phyloP scores from a whole-genome alignment of 2,329 filamentous ascomycete genomes.

The Lecanicillium sp. region DNA sequence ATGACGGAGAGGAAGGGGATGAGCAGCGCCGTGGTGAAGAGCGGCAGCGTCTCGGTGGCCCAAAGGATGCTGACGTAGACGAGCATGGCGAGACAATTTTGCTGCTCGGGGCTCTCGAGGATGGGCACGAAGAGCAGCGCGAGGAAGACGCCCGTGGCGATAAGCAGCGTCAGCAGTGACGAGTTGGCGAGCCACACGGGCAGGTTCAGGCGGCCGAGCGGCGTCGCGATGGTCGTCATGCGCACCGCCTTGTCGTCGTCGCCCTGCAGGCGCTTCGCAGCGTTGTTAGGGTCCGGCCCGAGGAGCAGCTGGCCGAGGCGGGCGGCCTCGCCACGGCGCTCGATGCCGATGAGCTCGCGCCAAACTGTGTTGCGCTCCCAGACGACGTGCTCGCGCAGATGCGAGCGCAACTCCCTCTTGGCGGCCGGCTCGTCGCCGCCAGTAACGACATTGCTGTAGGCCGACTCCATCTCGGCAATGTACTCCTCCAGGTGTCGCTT shows the following conservation, averaged over 20 bases:
- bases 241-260: constrained; percentile 62
- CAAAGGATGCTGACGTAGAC: constrained; percentile 90
- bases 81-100: constrained; percentile 91
- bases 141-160: constrained; percentile 67
- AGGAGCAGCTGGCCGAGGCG: constrained; percentile 82
- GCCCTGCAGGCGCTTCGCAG: constrained; percentile 70
- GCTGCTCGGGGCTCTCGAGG: constrained; percentile 81
- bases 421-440: constrained; percentile 71
- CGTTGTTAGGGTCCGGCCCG: constrained; percentile 63
- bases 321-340: constrained; percentile 89
- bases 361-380: constrained; percentile 99
- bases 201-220: constrained; percentile 67
- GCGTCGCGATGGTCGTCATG: constrained; percentile 68
- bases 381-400: constrained; percentile 92
- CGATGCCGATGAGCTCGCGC: constrained; percentile 98
- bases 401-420: constrained; percentile 78
- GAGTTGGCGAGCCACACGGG: constrained; percentile 80
- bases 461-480: constrained; percentile 67
- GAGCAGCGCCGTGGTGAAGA: constrained; percentile 91
- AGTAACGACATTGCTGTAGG: constrained; percentile 78
- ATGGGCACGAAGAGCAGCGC: constrained; percentile 71
- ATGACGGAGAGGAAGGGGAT: constrained; percentile 92
- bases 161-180: constrained; percentile 70
- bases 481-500: constrained; percentile 64
- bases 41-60: constrained; percentile 94